A percentile compares a stretch with the other conserved stretches of the same genome.
Conservation (phyloP, 2,329 filamentous ascomycete species). For the Neonectria coccinea region DNA sequence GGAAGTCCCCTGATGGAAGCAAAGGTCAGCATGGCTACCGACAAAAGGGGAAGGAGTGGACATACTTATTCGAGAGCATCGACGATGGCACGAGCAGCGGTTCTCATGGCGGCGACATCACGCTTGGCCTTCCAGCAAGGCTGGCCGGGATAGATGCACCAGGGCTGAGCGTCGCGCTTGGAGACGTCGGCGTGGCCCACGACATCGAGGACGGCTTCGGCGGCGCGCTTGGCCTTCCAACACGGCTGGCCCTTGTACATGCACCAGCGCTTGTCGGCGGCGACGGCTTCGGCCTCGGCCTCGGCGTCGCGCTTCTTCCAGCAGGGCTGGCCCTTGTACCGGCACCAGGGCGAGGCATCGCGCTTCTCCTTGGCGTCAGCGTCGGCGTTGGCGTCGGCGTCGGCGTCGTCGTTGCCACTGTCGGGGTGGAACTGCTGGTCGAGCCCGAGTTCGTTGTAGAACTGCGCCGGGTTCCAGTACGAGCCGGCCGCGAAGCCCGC, state of each 20-base stretch:
- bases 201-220: slow-evolving; percentile 46
- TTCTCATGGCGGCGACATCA: slow-evolving; percentile 44
- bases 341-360: slow-evolving; percentile 50
- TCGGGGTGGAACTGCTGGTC: slow-evolving; percentile 39
- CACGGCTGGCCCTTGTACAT: slow-evolving; percentile 48
- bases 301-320: slow-evolving; percentile 48
- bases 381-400: no score
- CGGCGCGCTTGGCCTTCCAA: slow-evolving; percentile 53
- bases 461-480: slow-evolving; percentile 47
- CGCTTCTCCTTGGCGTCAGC: slow-evolving; percentile 32
- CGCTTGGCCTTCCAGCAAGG: slow-evolving; percentile 56
- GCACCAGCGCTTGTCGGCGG: slow-evolving; percentile 46
- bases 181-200: slow-evolving; percentile 45
- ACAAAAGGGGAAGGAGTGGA: background rate
- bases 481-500: slow-evolving; percentile 51
- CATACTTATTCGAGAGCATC: slow-evolving; percentile 40
- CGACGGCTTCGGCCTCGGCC: slow-evolving; percentile 53
- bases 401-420: background rate
- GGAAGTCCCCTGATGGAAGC: slow-evolving; percentile 1
- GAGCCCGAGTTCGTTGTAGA: slow-evolving; percentile 50
- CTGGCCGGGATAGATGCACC: slow-evolving; percentile 48
- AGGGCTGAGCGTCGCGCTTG: slow-evolving; percentile 46
- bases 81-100: slow-evolving; percentile 45
- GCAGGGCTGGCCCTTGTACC: slow-evolving; percentile 55
- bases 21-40: slow-evolving; percentile 21